Conservation (phyloP, 306 rosid genomes). For the Cyclanthera cordifolia region DNA sequence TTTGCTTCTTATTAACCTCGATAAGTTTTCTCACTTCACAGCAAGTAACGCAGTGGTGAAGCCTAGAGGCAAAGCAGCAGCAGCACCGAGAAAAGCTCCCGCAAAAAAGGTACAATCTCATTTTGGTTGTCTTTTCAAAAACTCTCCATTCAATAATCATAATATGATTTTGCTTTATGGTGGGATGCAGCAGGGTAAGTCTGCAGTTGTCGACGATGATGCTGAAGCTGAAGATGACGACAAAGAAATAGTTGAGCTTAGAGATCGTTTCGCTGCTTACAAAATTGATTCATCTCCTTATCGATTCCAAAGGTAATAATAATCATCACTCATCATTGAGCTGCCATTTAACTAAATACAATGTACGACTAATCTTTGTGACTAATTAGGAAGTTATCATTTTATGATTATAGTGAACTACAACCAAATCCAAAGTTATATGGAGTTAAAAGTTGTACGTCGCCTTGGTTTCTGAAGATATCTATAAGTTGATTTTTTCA, state of each 20-base stretch:
- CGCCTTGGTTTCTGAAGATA: too few relatives aligned
- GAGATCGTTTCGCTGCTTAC: constrained; percentile 88
- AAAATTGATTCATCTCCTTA: constrained; percentile 64
- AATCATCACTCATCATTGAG: too few relatives aligned
- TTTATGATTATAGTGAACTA: too few relatives aligned
- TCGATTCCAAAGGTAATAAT: constrained; percentile 36
- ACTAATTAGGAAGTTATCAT: too few relatives aligned
- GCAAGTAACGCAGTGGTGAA: constrained; percentile 33
- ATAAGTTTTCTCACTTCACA: constrained; percentile 25
- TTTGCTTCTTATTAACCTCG: neutral
- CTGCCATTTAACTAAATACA: neutral
- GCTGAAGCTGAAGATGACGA: constrained; percentile 24
- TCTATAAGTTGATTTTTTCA: too few relatives aligned
- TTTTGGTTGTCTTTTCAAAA: neutral
- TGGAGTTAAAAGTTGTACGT: too few relatives aligned
- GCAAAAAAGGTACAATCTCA: constrained; percentile 27
- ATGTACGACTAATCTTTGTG: neutral
- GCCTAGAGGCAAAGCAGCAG: constrained; percentile 45
- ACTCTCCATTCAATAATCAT: neutral
- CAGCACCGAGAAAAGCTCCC: constrained; percentile 38
- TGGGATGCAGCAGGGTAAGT: constrained; percentile 24
- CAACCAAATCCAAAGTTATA: too few relatives aligned
- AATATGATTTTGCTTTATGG: neutral
- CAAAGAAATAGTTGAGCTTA: constrained; percentile 51
- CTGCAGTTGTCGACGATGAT: constrained; percentile 21